phyloP scores from a whole-genome alignment of 352 stramenopile species.

The Globisporangium ultimum region DNA sequence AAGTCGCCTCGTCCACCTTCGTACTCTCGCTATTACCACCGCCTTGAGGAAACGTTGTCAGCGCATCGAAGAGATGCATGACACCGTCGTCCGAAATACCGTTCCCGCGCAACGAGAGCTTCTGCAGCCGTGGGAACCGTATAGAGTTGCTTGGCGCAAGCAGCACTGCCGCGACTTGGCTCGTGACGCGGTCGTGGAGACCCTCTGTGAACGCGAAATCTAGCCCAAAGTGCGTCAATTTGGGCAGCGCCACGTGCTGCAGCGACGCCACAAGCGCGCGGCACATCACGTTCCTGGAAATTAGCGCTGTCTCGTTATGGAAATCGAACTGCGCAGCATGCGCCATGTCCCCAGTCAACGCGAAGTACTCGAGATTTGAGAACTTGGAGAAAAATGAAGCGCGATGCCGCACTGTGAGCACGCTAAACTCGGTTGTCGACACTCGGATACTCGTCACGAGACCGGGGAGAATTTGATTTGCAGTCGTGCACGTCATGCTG shows the following conservation, averaged over 20 bases:
- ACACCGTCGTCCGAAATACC: conserved; percentile 53
- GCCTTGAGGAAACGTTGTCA: conserved; percentile 2
- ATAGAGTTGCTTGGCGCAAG: conserved; percentile 12
- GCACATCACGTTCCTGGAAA: conserved; percentile 37
- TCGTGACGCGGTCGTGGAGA: conserved; percentile 45
- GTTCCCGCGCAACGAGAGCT: conserved; percentile 43
- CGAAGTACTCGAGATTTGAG: conserved; percentile 33
- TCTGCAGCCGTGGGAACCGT: conserved; percentile 29
- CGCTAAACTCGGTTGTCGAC: conserved; percentile 18
- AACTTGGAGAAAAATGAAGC: conserved; percentile 37
- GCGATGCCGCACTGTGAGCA: conserved; percentile 15
- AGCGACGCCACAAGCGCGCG: conserved; percentile 32
- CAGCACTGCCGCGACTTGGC: conserved; percentile 31
- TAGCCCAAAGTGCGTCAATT: conserved; percentile 26
- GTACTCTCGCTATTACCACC: no score
- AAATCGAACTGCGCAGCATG: conserved; percentile 41
- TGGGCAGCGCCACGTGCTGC: conserved; percentile 19
- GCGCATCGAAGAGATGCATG: conserved; percentile 30
- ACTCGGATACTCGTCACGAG: conserved; percentile 38
- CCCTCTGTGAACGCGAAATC: conserved; percentile 49
- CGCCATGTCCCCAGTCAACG: conserved; percentile 24
- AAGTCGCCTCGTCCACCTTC: no score
- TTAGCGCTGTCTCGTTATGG: conserved; percentile 29
- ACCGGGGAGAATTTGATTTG: conserved; percentile 24
- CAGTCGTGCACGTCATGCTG: conserved; percentile 27